Evolutionary conservation across 768 basidiomycete genomes (phyloP).

Genomic region (Megacollybia marginata): DNA sequence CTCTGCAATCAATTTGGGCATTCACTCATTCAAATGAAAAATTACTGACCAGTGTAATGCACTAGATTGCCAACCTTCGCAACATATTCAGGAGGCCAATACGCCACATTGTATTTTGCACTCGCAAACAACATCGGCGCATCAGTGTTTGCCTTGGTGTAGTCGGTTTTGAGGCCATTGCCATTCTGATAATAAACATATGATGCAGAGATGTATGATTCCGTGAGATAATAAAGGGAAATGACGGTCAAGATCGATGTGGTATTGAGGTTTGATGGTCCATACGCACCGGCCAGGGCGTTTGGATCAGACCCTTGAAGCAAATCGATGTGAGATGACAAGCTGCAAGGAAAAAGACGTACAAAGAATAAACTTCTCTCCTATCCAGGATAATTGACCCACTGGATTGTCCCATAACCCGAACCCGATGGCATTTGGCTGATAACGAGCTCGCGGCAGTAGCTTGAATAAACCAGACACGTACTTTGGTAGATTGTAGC

Average conservation of each 20-base stretch:
- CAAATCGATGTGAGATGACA: not conserved
- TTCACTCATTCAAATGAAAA: not conserved
- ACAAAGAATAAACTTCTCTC: constrained; percentile 11
- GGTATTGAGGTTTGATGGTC: constrained; percentile 3
- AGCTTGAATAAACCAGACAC: not conserved
- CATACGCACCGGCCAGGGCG: too few species aligned
- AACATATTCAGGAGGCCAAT: too few species aligned
- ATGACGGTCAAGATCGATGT: constrained; percentile 12
- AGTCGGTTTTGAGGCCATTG: not conserved
- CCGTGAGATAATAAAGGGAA: constrained; percentile 18
- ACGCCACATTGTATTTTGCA: too few species aligned
- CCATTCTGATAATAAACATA: constrained; percentile 12
- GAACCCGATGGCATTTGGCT: constrained; percentile 18
- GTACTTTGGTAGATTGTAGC: too few species aligned
- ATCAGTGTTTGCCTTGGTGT: not conserved
- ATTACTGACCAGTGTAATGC: constrained; percentile 1
- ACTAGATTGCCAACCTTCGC: too few species aligned
- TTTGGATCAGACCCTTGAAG: constrained; percentile 6
- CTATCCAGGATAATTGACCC: constrained; percentile 18
- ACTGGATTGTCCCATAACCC: constrained; percentile 18
- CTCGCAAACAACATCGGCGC: not conserved
- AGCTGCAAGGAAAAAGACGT: not conserved
- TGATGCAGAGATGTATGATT: constrained; percentile 11
- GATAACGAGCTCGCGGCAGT: not conserved
- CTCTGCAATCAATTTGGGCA: constrained; percentile 3